A percentile compares a stretch with the other conserved stretches of the same genome.
These are phyloP conservation scores for Kluyveromyces siamensis DNA, from an alignment of 805 yeast genomes.

Conservation along the genomic window DNA sequence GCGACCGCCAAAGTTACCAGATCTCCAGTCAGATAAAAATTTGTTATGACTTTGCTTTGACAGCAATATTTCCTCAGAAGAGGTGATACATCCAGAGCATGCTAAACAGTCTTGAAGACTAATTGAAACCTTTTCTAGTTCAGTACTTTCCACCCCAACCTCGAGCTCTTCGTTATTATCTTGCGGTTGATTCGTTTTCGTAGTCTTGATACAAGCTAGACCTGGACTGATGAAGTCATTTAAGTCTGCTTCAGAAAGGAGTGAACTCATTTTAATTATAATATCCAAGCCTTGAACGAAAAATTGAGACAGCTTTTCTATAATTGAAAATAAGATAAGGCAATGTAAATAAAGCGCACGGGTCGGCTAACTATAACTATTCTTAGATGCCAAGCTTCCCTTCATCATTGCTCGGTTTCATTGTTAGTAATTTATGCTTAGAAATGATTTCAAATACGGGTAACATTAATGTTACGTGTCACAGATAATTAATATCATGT, in stretches of 20 bases:
- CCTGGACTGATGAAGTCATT: slow-evolving; percentile 95
- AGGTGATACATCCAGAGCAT: slow-evolving; percentile 93
- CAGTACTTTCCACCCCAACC: slow-evolving; percentile 51
- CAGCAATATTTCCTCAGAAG: slow-evolving; percentile 90
- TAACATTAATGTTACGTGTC: background rate
- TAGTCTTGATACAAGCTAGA: slow-evolving; percentile 89
- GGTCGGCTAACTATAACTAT: too few relatives aligned
- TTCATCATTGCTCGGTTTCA: too few relatives aligned
- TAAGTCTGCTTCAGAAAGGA: slow-evolving; percentile 79
- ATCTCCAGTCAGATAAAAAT: slow-evolving; percentile 49
- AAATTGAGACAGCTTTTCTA: background rate
- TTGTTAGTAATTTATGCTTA: background rate
- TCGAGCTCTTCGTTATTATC: slow-evolving; percentile 38
- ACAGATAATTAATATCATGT: background rate
- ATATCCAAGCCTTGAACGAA: background rate
- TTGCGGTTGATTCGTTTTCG: slow-evolving; percentile 28
- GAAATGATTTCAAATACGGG: background rate
- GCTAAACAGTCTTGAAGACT: slow-evolving; percentile 90
- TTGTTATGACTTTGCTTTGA: slow-evolving; percentile 86
- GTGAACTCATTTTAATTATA: slow-evolving; percentile 57
- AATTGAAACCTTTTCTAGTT: slow-evolving; percentile 73
- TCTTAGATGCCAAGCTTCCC: too few relatives aligned
- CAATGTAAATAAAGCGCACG: too few relatives aligned
- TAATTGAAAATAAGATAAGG: too few relatives aligned
- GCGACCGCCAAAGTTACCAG: slow-evolving; percentile 8